Base-by-base conservation (phyloP, 1,284 basidiomycete species). In the Apiotrichum domesticum region DNA sequence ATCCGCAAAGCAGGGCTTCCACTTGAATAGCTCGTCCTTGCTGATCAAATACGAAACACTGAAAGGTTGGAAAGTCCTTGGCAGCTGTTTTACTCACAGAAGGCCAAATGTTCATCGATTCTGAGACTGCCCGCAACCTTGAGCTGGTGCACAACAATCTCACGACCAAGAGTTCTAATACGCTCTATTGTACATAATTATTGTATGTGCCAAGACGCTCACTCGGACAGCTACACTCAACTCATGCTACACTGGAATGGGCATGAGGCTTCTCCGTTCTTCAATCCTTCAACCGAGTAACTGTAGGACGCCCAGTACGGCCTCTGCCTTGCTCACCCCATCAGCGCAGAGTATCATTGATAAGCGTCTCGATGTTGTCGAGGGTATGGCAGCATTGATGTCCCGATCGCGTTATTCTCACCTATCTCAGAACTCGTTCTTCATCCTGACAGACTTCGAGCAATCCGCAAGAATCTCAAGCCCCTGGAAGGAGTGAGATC, bases 31-130 rank as follows among this genome's bases (percentile, higher is more conserved):
- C 0, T 79, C 78, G 9, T 90, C 88, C 8, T 77, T 97, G n/a
- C 82, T 84, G 35, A 91, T 97, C 59, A 80, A 82, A 11, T 95
- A 88, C 69, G 80, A 83, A 0, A 83, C 88, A 1, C 85, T 89
- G 0, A 87, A 81, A 66, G 82, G 81, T 77, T 34, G n/a, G 47
- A 21, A 21, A 21, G 21, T 21, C 21, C 21, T 21, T 21, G 21
- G 21, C 21, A 21, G 9, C 29, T 3, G 4, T 6, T 1, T 14
- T 6, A n/a, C 42, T 52, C 39, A 53, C 39, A 21, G 29, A 84
- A 73, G 91, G 91, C 0, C 93, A 90, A 0, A 89, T 96, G 86
- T 83, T 95, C 81, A 88, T 98, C 64, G 93, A 96, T 69, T 81
- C 85, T 0, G 91, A 93, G 56, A 90, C 87, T 0, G 88, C 85